Base-by-base conservation (phyloP, 768 basidiomycete genomes). In the Infundibulicybe gibba region DNA sequence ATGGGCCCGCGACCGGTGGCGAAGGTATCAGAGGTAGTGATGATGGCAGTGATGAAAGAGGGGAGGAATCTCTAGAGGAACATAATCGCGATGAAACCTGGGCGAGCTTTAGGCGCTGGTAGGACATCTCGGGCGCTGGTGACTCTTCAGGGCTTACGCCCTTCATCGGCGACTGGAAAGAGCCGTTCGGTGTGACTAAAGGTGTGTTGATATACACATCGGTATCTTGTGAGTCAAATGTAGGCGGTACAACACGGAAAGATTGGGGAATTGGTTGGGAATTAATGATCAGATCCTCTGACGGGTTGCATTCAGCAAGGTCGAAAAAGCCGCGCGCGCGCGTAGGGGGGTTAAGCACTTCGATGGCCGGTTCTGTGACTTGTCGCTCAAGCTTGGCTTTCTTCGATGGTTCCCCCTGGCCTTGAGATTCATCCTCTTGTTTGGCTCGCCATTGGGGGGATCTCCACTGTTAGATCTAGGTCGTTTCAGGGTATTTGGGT, bases 121-220 rank as follows among this genome's bases (percentile, higher is more conserved):
- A 71, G 11, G 68, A 63, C 19, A 71, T 49, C 45, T 74, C 68
- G 17, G 70, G 54, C 52, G 71, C 70, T 5, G 72, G 71, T 9
- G 62, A 45, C 25, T 73, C 63, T 2, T 66, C 48, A 32, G 59
- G 56, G 50, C 61, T 66, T 9, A 56, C 59, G 49, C 68, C 60
- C 16, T 55, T 46, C 21, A 66, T 50, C 19, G 52, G 47, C 70
- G 72, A 77, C 45, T 70, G 69, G 12, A 74, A 56, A n/a, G 79
- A 79, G 32, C 78, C 77, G 44, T 76, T 75, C 3, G 80, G 80
- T 6, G 80, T 79, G 30, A 75, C 66, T 25, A 74, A 45, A 10
- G 84, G 81, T 1, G 82, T 79, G 38, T 71, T 66, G 45, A 81
- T 61, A 44, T 69, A 72, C 6, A 62, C 59, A 15, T 76, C 74